A percentile compares a stretch with the other conserved stretches of the same genome.
These are phyloP conservation scores for Umbelopsis sp. DNA, from an alignment of 192 early-diverging fungal genomes.

Conservation along the genomic window DNA sequence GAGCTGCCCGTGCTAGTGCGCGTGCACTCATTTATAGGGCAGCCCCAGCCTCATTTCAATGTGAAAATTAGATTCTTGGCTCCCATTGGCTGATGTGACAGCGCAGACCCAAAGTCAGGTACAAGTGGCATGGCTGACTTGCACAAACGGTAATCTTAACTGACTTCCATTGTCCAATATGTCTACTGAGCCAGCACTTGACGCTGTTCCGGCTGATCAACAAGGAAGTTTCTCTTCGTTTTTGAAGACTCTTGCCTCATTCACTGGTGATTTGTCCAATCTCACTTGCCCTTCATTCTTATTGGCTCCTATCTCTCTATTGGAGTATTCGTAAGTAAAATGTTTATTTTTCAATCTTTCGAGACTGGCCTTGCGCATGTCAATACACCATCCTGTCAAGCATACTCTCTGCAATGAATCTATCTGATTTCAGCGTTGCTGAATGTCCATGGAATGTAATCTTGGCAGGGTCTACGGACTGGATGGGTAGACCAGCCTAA, in stretches of 20 bases:
- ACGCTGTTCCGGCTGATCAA: conserved; percentile 61
- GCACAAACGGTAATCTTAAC: too few species aligned
- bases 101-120: too few species aligned
- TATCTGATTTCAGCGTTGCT: neutral
- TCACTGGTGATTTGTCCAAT: conserved; percentile 80
- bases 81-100: too few species aligned
- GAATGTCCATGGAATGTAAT: neutral
- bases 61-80: too few species aligned
- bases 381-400: too few species aligned
- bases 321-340: conserved; percentile 72
- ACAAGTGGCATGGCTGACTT: too few species aligned
- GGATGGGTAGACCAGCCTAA: neutral
- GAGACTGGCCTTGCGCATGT: neutral
- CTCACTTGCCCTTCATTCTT: conserved; percentile 83
- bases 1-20: too few species aligned
- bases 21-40: too few species aligned
- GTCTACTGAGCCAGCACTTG: conserved; percentile 30
- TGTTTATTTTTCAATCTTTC: neutral
- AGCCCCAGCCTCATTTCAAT: too few species aligned
- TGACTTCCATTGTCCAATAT: conserved; percentile 7
- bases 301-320: conserved; percentile 72
- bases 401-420: neutral
- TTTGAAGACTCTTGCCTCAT: conserved; percentile 69
- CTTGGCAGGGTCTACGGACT: neutral
- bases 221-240: conserved; percentile 68